Base-by-base conservation (phyloP, 345 rosid species). In the Firmiana major region DNA sequence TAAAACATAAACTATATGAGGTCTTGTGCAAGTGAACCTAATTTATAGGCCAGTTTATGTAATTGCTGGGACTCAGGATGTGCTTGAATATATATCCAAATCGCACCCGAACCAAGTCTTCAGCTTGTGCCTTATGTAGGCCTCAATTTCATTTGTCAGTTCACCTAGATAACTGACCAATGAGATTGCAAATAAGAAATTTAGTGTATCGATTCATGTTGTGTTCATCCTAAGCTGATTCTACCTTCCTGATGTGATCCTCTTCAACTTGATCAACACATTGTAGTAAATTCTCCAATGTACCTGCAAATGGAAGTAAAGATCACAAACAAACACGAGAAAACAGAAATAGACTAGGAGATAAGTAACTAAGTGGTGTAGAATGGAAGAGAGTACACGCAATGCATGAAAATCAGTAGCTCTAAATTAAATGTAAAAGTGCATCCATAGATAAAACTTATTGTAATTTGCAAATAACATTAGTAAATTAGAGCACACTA, bases 271-370 rank as follows among this genome's bases (percentile, higher is more conserved):
- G 89, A 84, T 89, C 93, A 62, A 87, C 82, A 70, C 83, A 84
- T 71, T 82, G 81, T 81, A 89, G 82, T 83, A 91, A 72, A 78
- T 89, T 91, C 79, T 91, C 95, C 83, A 89, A 79, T 7, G 91
- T 78, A 53, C 91, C 95, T 91, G 84, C 24, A 38, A 62, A 55
- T 38, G 70, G 62, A 79, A 76, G 63, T 13, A 22, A 9, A 63
- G 22, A 66, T 54, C 17, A 53, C n/a, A 66, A 3, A 40, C 46
- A 45, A 22, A 64, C 34, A 51, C 1, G 2, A 34, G 3, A 65
- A 36, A 9, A 24, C 45, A 65, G 9, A 19, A 13, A 73, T 7
- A 6, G 22, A 21, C 9, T 24, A 80, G 75, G 48, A 77, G 36
- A 68, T n/a, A 42, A 53, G 57, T 24, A 65, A 77, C 54, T 4